These are phyloP conservation scores for Endocladia muricata DNA, from an alignment of 31 red algal genomes.

Conservation along the genomic window DNA sequence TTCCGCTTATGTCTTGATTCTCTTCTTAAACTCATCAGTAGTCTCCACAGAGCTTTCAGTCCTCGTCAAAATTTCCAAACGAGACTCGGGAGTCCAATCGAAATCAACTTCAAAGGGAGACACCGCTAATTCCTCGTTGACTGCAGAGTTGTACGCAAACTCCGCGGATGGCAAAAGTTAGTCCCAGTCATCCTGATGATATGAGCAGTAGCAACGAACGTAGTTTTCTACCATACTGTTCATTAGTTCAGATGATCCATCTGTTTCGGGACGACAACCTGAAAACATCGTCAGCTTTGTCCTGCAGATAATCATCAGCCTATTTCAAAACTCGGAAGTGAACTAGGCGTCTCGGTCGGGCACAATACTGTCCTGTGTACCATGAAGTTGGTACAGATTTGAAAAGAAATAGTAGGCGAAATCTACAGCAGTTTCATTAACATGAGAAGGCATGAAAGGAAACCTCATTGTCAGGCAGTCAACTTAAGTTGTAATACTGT, in stretches of 20 bases:
- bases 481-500: constrained; percentile 13
- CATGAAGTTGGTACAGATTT: constrained; percentile 2
- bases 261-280: background rate
- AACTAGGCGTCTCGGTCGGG: background rate
- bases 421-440: constrained; percentile 4
- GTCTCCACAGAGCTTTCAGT: too few species aligned
- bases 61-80: background rate
- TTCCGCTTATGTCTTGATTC: too few species aligned
- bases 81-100: constrained; percentile 12
- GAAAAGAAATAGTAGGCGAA: background rate
- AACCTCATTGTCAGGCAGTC: background rate
- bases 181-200: constrained; percentile 13
- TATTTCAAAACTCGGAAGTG: constrained; percentile 9
- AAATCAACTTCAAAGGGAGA: constrained; percentile 8
- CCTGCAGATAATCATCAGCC: constrained; percentile 5
- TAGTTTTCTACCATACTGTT: constrained; percentile 27
- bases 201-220: constrained; percentile 1
- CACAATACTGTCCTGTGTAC: background rate
- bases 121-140: background rate
- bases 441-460: constrained; percentile 4
- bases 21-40: too few species aligned
- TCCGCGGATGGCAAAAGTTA: background rate
- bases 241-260: constrained; percentile 16
- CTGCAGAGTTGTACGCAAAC: constrained; percentile 20
- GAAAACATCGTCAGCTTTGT: background rate